Evolutionary conservation across 176 grass and related monocot genomes (phyloP).

Genomic region (Dendrocalamus sinicus): DNA sequence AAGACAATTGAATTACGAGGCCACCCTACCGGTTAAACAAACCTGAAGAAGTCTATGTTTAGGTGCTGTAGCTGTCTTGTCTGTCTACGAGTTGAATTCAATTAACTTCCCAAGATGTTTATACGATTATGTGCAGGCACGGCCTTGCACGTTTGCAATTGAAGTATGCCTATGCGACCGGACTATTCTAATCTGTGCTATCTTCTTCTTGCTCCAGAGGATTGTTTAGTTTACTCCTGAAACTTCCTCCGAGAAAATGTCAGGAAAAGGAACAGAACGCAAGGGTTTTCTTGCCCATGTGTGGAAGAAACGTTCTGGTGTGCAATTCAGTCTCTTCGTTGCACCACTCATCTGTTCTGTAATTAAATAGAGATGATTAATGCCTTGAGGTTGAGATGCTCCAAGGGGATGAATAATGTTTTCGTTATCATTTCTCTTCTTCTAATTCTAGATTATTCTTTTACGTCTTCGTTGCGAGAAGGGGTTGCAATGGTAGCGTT

Average conservation of each 20-base stretch:
- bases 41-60: not conserved
- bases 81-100: not conserved
- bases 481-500: not conserved
- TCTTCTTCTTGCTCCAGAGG: not conserved
- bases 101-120: not conserved
- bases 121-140: not conserved
- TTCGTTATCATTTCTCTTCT: not conserved
- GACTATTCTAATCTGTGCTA: constrained; percentile 19
- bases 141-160: constrained; percentile 16
- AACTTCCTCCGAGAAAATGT: constrained; percentile 33
- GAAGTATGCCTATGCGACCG: not conserved
- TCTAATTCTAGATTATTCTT: constrained; percentile 19
- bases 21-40: not conserved
- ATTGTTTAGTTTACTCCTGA: constrained; percentile 13
- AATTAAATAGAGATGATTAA: not conserved
- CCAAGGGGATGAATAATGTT: not conserved
- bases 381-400: not conserved
- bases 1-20: constrained; percentile 8
- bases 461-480: not conserved
- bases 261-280: constrained; percentile 4
- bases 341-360: not conserved
- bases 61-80: not conserved
- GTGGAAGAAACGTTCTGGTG: constrained; percentile 39
- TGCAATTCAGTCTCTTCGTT: not conserved
- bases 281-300: constrained; percentile 13